These are phyloP conservation scores for Acmispon strigosus DNA, from an alignment of 306 rosid genomes.

Conservation along the genomic window DNA sequence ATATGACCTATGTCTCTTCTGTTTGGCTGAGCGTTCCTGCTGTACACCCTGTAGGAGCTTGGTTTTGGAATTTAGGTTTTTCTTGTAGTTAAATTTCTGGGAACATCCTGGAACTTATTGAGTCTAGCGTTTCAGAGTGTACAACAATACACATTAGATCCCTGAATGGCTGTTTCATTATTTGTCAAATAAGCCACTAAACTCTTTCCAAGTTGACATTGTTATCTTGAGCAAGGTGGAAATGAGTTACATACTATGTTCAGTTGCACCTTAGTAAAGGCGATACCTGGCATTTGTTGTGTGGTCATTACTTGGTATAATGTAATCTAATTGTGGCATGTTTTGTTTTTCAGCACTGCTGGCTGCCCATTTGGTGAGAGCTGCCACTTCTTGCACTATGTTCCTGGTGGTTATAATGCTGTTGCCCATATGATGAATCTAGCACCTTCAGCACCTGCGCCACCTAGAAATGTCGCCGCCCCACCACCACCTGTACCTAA, in stretches of 20 bases:
- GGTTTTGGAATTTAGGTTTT: not conserved
- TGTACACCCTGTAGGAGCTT: not conserved
- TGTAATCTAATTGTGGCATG: slow-evolving; percentile 28
- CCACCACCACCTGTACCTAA: slow-evolving; percentile 48
- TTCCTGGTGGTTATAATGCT: slow-evolving; percentile 90
- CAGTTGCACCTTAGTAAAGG: not conserved
- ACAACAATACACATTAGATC: not conserved
- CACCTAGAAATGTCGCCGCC: slow-evolving; percentile 49
- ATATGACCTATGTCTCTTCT: not conserved
- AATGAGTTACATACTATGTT: not conserved
- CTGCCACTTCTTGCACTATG: slow-evolving; percentile 89
- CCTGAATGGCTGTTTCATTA: not conserved
- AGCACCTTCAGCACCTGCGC: slow-evolving; percentile 49
- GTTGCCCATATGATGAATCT: slow-evolving; percentile 93
- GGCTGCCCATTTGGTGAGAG: slow-evolving; percentile 98
- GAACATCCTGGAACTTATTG: not conserved
- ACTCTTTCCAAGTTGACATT: not conserved
- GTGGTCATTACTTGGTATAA: not conserved
- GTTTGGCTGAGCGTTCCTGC: not conserved
- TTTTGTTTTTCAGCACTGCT: slow-evolving; percentile 62
- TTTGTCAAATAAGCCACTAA: not conserved
- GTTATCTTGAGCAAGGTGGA: not conserved
- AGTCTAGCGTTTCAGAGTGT: not conserved
- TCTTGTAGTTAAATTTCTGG: not conserved
- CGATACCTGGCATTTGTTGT: not conserved